Base-by-base conservation (phyloP, 176 grass and related monocot genomes). In the Ensete ventricosum region DNA sequence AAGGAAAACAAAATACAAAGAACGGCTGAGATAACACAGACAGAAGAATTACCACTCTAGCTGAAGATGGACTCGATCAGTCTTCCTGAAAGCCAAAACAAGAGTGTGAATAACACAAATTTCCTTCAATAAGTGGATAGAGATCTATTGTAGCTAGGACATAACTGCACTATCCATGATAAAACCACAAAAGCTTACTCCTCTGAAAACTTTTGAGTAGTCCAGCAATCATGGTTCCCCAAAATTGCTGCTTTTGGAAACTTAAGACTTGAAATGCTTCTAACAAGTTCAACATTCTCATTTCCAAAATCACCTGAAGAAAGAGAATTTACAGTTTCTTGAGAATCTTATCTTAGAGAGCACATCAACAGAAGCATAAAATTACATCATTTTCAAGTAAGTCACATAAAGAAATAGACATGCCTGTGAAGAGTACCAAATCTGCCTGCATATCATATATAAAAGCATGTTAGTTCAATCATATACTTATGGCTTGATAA, bases 381-480 rank as follows among this genome's bases (percentile, higher is more conserved):
- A 62, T 63, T 66, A 55, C 75, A 67, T 49, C 34, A 77, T 64
- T 49, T 52, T 17, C 13, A 76, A 50, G 22, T 27, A 67, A 43
- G 12, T 29, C 20, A 74, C 67, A 77, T 17, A 21, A 43, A 27
- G 9, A 69, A 82, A 67, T n/a, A 51, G 27, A 27, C 1, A 1
- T 83, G 85, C 94, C 94, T 82, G 90, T 98, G 79, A 98, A 91
- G 81, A 98, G 86, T 71, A 98, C 86, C 81, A 98, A 75, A 85
- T 93, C 90, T 13, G 90, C 88, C 95, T 98, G 90, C 88, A 86
- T 87, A 71, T 85, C 50, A 89, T 22, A 82, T 16, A 52, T 22
- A 79, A 72, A 43, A 72, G 12, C 21, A 76, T 59, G 73, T 98
- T 69, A 87, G 75, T 64, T 53, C 53, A 52, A 55, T 69, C 7